Base-by-base conservation (phyloP, 1,139 yeast species). In the Chernovozyma sophiae-reginae region DNA sequence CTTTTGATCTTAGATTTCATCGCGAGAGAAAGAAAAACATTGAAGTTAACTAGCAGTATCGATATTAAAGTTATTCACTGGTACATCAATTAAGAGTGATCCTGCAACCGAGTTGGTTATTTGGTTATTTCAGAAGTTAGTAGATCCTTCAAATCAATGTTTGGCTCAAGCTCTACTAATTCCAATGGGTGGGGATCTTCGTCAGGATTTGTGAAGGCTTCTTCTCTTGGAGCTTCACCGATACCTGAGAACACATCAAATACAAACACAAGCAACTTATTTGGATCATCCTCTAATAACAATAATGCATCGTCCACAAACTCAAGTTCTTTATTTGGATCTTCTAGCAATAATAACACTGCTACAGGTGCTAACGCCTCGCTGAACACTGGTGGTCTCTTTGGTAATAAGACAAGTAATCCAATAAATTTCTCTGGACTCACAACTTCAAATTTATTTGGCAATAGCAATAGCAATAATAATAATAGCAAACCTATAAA, bases 161-260 rank as follows among this genome's bases (percentile, higher is more conserved):
- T 31, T 25, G 22, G 28, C 6, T 33, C 35, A 24, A 34, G 24
- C 14, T 13, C 18, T 33, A 23, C 19, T 12, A 40, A 36, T 33
- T 28, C 40, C 43, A 52, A 47, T 41, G 53, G 45, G 35, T 55
- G 61, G 62, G 52, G 50, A 25, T 44, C 57, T 15, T 49, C 62
- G 3, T 44, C 53, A 8, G 61, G 61, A 4, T 56, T 58, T 42
- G 60, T 51, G 7, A 41, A 52, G 33, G 41, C 58, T 19, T 44
- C 52, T 12, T 52, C 31, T 10, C n/a, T 28, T 17, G 31, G 31
- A 28, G 16, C 31, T 8, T 17, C 22, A 16, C 15, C 31, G 6
- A 14, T 13, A 14, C 31, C 31, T 15, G 7, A 6, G 11, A 28
- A 28, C 6, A 28, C 8, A 5, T 13, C 31, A 10, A 10, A 6